phyloP scores from a whole-genome alignment of 2,329 filamentous ascomycete genomes.

The Penicillium oxalicum region DNA sequence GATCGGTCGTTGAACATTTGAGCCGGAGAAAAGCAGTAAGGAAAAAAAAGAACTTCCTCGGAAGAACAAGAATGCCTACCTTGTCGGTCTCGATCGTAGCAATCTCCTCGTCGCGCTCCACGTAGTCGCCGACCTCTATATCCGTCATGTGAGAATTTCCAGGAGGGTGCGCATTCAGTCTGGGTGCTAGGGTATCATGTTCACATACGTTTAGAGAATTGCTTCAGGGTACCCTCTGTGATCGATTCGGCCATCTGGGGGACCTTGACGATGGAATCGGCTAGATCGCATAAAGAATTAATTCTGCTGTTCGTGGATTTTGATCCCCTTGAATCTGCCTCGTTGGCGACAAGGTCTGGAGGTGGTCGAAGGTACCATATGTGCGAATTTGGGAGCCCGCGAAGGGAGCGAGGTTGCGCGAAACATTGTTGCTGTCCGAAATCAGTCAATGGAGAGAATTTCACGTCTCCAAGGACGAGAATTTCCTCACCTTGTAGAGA shows the following conservation, averaged over 20 bases:
- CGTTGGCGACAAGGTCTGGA: no score
- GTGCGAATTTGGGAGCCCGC: constrained; percentile 30
- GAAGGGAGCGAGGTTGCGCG: constrained; percentile 22
- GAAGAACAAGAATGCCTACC: constrained; percentile 44
- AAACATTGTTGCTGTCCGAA: constrained; percentile 20
- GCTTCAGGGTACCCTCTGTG: constrained; percentile 92
- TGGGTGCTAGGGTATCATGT: background rate
- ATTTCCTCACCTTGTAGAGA: constrained; percentile 22
- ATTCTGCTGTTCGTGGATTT: background rate
- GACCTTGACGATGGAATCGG: constrained; percentile 84
- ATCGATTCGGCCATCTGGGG: constrained; percentile 99
- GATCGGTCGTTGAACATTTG: background rate
- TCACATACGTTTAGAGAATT: constrained; percentile 73
- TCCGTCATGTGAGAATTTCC: constrained; percentile 14
- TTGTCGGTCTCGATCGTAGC: constrained; percentile 99
- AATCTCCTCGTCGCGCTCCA: constrained; percentile 95
- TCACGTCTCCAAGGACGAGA: background rate
- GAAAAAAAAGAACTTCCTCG: no score
- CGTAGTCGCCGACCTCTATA: constrained; percentile 76
- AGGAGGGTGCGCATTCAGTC: background rate
- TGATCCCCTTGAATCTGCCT: no score
- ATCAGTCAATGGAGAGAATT: constrained; percentile 5
- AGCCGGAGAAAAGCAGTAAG: background rate
- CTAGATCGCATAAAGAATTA: constrained; percentile 34
- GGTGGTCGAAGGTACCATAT: constrained; percentile 27